phyloP scores from a whole-genome alignment of 2,329 filamentous ascomycete species.

The Acephala macrosclerotiorum region DNA sequence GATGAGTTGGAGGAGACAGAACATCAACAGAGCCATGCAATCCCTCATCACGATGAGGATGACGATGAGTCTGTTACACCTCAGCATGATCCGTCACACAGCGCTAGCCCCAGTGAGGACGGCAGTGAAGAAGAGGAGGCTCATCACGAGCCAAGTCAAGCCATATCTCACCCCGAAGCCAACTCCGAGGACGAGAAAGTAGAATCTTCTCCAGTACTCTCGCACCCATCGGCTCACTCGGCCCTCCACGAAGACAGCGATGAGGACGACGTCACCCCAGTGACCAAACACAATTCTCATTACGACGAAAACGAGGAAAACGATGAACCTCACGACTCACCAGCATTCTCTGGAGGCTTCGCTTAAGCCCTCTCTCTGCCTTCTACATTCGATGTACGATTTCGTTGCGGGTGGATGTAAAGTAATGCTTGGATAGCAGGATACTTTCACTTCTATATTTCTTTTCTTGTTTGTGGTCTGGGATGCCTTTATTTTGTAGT shows the following conservation, averaged over 20 bases:
- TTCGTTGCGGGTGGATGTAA: neutral
- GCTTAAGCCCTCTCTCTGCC: neutral
- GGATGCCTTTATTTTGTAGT: neutral
- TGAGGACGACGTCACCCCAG: neutral
- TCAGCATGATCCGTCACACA: neutral
- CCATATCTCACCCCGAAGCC: neutral
- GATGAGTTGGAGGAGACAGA: neutral
- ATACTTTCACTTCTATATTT: neutral
- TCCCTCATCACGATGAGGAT: neutral
- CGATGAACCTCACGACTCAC: neutral
- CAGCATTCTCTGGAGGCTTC: slow-evolving; percentile 6
- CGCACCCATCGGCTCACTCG: neutral
- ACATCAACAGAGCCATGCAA: too few species aligned
- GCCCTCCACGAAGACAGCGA: neutral
- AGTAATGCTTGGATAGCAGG: slow-evolving; percentile 12
- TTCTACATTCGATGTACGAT: neutral
- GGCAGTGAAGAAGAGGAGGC: neutral
- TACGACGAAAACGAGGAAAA: neutral
- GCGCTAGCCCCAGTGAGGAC: neutral
- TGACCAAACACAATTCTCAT: neutral
- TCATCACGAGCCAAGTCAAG: neutral
- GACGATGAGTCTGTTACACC: neutral
- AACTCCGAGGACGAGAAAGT: neutral
- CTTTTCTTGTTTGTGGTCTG: neutral
- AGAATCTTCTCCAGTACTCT: neutral